Evolutionary conservation across 768 basidiomycete genomes (phyloP), one percentile per base, ranked within the genome.

Genomic region (Kwoniella bestiolae): DNA sequence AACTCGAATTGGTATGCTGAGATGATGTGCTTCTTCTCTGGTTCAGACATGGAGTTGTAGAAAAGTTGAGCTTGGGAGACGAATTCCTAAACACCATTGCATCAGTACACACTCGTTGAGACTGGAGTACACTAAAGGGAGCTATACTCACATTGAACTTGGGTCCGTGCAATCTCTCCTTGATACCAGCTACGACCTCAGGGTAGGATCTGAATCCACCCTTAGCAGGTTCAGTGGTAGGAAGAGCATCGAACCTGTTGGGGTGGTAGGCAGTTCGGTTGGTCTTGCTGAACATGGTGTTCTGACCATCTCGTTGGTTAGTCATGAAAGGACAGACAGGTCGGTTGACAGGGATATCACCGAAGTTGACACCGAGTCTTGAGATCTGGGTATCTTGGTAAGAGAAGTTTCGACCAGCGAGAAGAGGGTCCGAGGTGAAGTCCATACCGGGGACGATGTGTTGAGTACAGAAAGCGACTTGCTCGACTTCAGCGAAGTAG

Each of bases 401-500:
- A 0, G 88, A 89, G 81, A 93, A 92, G 81, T 91, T 92, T 44
- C 93, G 85, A 3, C 89, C 89, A 38, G 70, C 76, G 23, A 80
- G 68, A 29, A 80, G 59, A 38, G 80, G 79, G 60, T 81, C 80
- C 38, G 77, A 77, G 25, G 82, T 80, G 67, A 82, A 83, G 69
- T 83, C 84, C 72, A 84, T 83, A 61, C 89, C 83, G 53, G 89
- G 87, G 29, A 83, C 69, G 41, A 78, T 81, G 70, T 75, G 72
- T 50, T 82, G 69, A 1, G 91, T 94, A 80, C 91, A 94, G 80
- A 92, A 94, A 0, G 92, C 92, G 57, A 89, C 89, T 80, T 93
- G 92, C 81, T 95, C 93, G 5, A 87, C 87, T 82, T 94, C 91
- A 11, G 91, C 82, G 82, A 94, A 94, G 82, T 86, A 94, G 71